phyloP scores from a whole-genome alignment of 2,329 filamentous ascomycete genomes.

The Nannizzia gypsea region DNA sequence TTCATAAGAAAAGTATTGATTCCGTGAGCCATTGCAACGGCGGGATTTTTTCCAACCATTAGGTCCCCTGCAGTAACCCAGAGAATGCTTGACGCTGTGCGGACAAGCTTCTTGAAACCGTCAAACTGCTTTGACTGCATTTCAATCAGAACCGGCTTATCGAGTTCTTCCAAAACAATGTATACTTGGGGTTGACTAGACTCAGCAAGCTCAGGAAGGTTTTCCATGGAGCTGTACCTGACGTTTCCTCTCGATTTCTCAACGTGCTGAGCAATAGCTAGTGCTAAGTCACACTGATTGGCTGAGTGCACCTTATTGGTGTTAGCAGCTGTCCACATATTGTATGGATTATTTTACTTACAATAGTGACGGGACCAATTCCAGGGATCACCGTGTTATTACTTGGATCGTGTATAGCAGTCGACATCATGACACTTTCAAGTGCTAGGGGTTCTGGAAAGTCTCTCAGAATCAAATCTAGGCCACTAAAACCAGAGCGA shows the following conservation, averaged over 20 bases:
- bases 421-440: neutral
- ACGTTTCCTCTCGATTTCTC: neutral
- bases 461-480: neutral
- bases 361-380: neutral
- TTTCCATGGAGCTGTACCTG: neutral
- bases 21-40: constrained; percentile 7
- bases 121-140: neutral
- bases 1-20: neutral
- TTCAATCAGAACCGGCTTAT: neutral
- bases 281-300: neutral
- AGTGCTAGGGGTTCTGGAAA: neutral
- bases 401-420: neutral
- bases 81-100: neutral
- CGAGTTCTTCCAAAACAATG: neutral
- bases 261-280: neutral
- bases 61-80: constrained; percentile 6
- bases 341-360: neutral
- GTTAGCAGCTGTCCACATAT: neutral
- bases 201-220: neutral
- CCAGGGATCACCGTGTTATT: neutral
- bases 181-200: neutral
- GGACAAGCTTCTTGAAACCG: neutral
- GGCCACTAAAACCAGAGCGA: neutral
- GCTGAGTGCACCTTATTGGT: neutral
- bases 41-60: constrained; percentile 1